Percentiles rank a stretch among this genome's conserved stretches.
These are phyloP conservation scores for Thraustochytrium striatum DNA, from an alignment of 352 stramenopile species.

Conservation along the genomic window DNA sequence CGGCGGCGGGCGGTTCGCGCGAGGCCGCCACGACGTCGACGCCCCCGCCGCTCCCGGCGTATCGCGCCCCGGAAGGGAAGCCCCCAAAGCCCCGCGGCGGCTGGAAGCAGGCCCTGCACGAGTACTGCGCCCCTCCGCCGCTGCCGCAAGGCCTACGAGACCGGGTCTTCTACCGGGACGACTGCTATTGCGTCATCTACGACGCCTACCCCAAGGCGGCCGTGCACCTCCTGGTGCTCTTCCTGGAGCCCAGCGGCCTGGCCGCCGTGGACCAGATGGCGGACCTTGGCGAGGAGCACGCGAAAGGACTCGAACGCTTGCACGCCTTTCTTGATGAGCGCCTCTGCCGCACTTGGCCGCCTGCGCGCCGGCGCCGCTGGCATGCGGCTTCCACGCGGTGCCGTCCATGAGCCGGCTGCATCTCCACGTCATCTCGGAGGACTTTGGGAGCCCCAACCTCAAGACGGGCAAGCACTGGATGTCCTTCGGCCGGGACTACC, in stretches of 20 bases:
- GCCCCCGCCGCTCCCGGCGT: too few species aligned
- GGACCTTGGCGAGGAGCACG: constrained; percentile 42
- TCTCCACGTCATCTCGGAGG: constrained; percentile 62
- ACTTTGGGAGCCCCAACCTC: constrained; percentile 56
- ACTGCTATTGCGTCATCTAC: constrained; percentile 53
- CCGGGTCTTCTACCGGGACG: constrained; percentile 48
- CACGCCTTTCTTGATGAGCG: constrained; percentile 8
- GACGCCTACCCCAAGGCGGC: constrained; percentile 54
- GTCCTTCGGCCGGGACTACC: constrained; percentile 60
- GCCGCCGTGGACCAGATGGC: constrained; percentile 8
- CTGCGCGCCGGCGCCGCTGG: neutral
- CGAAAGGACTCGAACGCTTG: constrained; percentile 20
- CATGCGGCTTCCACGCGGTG: constrained; percentile 59
- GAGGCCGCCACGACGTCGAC: too few species aligned
- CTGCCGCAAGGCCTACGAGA: neutral
- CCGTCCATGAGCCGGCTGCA: constrained; percentile 60
- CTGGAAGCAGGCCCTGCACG: constrained; percentile 3
- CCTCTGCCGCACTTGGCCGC: neutral
- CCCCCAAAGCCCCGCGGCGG: neutral
- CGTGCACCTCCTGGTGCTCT: constrained; percentile 52
- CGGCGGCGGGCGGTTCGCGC: too few species aligned
- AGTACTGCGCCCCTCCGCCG: neutral
- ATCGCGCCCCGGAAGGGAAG: neutral
- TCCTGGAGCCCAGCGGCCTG: neutral
- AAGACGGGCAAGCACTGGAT: constrained; percentile 59